Conservation (phyloP, 2,329 filamentous ascomycete genomes). For the Ophiosphaerella herpotricha region DNA sequence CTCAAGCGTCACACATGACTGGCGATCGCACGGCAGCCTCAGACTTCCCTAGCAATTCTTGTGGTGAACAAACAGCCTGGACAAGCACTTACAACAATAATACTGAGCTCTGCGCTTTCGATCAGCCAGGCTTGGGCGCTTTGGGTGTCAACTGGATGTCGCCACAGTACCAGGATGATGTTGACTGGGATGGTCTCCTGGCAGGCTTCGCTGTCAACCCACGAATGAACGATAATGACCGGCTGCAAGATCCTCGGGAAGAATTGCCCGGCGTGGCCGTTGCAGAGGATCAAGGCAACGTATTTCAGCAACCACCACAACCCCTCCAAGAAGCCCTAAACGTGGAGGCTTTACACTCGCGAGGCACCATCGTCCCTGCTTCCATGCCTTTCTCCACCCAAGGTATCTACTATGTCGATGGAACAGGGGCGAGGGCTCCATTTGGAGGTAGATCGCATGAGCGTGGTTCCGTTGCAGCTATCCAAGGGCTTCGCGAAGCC, state of each 20-base stretch:
- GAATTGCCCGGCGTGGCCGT: background rate
- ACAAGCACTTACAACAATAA: background rate
- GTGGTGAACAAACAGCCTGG: background rate
- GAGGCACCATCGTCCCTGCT: slow-evolving; percentile 5
- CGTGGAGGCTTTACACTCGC: background rate
- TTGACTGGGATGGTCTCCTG: slow-evolving; percentile 11
- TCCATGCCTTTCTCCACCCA: slow-evolving; percentile 7
- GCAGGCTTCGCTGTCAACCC: background rate
- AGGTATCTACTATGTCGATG: slow-evolving; percentile 17
- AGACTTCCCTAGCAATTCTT: background rate
- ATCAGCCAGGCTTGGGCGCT: slow-evolving; percentile 4
- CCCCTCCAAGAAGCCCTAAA: background rate
- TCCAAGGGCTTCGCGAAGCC: background rate
- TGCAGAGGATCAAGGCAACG: background rate
- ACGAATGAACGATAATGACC: background rate
- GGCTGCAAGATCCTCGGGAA: background rate
- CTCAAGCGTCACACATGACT: too few species aligned
- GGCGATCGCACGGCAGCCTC: background rate
- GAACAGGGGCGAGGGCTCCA: slow-evolving; percentile 16
- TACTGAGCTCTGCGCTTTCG: background rate
- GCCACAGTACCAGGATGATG: slow-evolving; percentile 7
- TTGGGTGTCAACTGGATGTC: slow-evolving; percentile 15
- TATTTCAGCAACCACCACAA: slow-evolving; percentile 3
- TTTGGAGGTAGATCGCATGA: slow-evolving; percentile 14
- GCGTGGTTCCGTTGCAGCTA: background rate